phyloP scores from a whole-genome alignment of 129 eudicot species.

The Helianthus tuberosus region DNA sequence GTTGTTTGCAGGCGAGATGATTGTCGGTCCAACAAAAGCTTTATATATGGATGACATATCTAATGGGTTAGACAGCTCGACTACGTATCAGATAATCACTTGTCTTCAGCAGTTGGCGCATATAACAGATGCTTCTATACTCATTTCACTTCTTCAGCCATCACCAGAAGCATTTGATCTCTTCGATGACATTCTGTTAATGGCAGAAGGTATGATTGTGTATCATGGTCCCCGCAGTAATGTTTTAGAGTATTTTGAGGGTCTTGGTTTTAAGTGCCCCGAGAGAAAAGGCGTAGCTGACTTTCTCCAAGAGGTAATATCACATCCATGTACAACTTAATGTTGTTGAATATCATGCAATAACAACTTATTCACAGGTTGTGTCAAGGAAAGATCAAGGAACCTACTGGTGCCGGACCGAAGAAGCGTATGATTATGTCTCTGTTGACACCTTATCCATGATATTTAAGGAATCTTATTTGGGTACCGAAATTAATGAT shows the following conservation, averaged over 20 bases:
- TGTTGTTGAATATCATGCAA: no score
- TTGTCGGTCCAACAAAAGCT: slow-evolving; percentile 84
- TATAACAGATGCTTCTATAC: slow-evolving; percentile 69
- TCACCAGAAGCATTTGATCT: slow-evolving; percentile 87
- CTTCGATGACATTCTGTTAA: slow-evolving; percentile 78
- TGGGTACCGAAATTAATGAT: background rate
- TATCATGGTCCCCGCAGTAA: slow-evolving; percentile 70
- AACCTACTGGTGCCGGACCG: no score
- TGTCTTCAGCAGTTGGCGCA: slow-evolving; percentile 83
- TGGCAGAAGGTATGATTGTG: slow-evolving; percentile 85
- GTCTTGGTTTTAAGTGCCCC: slow-evolving; percentile 80
- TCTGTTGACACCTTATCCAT: slow-evolving; percentile 7
- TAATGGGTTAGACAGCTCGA: slow-evolving; percentile 93
- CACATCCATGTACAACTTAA: no score
- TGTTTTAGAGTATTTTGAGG: slow-evolving; percentile 61
- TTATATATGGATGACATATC: slow-evolving; percentile 90
- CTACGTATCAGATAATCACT: slow-evolving; percentile 79
- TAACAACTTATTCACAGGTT: no score
- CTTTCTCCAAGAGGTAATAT: slow-evolving; percentile 87
- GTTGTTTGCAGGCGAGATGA: slow-evolving; percentile 70
- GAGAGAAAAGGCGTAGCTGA: slow-evolving; percentile 88
- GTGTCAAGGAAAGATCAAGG: no score
- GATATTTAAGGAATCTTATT: slow-evolving; percentile 3
- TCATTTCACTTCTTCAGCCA: slow-evolving; percentile 91
- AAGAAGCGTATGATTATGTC: no score